Evolutionary conservation across 208 protist species (phyloP).

Genomic region (Sergeia podlipaevii): DNA sequence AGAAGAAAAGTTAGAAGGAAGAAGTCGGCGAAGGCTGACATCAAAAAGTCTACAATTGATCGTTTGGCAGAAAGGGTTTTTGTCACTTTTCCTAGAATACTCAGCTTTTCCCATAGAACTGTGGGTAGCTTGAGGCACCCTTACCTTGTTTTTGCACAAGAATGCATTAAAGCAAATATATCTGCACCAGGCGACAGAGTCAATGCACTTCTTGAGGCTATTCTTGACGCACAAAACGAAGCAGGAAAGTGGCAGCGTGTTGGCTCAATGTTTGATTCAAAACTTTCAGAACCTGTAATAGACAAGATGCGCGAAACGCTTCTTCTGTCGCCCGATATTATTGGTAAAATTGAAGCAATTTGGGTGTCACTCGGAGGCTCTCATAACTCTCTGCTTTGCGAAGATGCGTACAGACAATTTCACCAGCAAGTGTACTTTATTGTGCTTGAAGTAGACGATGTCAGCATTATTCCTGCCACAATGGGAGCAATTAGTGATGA

Average conservation of each 20-base stretch:
- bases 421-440: conserved; percentile 54
- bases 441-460: conserved; percentile 44
- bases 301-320: conserved; percentile 45
- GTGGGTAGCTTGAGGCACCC: conserved; percentile 65
- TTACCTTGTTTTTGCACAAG: conserved; percentile 39
- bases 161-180: conserved; percentile 16
- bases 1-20: background rate
- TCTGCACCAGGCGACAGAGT: conserved; percentile 19
- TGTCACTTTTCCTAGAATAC: conserved; percentile 33
- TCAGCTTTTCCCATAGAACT: conserved; percentile 75
- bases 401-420: conserved; percentile 60
- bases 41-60: conserved; percentile 30
- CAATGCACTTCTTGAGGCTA: conserved; percentile 40
- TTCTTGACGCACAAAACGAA: conserved; percentile 43
- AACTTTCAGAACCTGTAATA: conserved; percentile 46
- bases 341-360: conserved; percentile 37
- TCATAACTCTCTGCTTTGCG: conserved; percentile 17
- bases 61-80: conserved; percentile 66
- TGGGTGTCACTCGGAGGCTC: conserved; percentile 38
- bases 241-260: conserved; percentile 49
- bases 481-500: conserved; percentile 50
- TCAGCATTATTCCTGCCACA: conserved; percentile 36
- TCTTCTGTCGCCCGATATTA: conserved; percentile 30
- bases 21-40: background rate
- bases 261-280: conserved; percentile 57